A percentile compares a stretch with the other conserved stretches of the same genome.
phyloP scores from a whole-genome alignment of 2,329 filamentous ascomycete species.

The Trichoderma polysporum region DNA sequence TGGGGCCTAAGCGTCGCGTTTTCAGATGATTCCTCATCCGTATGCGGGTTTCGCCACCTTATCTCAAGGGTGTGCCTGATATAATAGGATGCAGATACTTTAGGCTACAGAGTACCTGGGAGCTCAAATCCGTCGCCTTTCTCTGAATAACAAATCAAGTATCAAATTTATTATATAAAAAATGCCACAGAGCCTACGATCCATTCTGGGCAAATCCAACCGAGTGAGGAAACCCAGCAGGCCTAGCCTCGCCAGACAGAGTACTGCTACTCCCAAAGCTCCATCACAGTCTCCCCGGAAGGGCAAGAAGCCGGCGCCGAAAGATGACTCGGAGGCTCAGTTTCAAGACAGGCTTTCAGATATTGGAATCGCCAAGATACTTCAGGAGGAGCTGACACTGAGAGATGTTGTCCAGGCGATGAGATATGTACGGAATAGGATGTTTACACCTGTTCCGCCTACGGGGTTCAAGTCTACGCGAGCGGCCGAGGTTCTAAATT shows the following conservation, averaged over 20 bases:
- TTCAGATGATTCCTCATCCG: constrained; percentile 12
- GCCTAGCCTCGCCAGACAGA: neutral
- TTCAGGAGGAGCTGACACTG: constrained; percentile 57
- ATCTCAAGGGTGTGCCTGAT: neutral
- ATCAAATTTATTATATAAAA: no score
- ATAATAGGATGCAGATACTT: neutral
- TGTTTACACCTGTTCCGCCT: constrained; percentile 64
- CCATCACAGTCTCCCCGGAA: constrained; percentile 30
- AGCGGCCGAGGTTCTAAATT: constrained; percentile 63
- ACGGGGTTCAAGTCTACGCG: constrained; percentile 64
- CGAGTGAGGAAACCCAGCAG: constrained; percentile 36
- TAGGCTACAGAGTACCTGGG: neutral
- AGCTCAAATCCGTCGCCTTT: constrained; percentile 12
- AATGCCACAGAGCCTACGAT: constrained; percentile 37
- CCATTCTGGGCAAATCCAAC: constrained; percentile 40
- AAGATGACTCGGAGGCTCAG: constrained; percentile 30
- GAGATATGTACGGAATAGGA: constrained; percentile 57
- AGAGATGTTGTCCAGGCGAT: constrained; percentile 66
- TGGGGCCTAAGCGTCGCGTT: neutral
- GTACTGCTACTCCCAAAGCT: neutral
- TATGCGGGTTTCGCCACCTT: neutral
- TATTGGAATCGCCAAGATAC: constrained; percentile 53
- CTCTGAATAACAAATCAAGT: neutral
- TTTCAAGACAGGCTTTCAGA: constrained; percentile 57
- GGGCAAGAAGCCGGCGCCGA: constrained; percentile 26